Base-by-base conservation (phyloP, 1,284 basidiomycete species). In the Stygiomarasmius scandens region DNA sequence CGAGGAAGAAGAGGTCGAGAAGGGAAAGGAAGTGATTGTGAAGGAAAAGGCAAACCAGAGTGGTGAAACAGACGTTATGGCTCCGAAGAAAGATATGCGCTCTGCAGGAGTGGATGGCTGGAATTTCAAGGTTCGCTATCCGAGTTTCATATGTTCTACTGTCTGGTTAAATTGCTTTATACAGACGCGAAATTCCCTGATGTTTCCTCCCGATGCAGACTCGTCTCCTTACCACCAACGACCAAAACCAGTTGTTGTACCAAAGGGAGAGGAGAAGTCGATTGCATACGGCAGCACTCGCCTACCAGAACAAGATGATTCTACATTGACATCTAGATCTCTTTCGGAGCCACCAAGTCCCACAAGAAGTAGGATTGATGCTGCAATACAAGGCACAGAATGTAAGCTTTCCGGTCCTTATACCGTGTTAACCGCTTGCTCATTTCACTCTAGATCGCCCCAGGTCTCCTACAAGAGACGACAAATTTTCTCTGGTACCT, bases 141-240 rank as follows among this genome's bases (percentile, higher is more conserved):
- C 50, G 51, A 32, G n/a, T 44, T 46, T 16, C 6, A 36, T n/a
- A 43, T 23, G 22, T 56, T 49, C 52, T 3, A 14, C n/a, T 47
- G 52, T 44, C 61, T 32, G 19, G 58, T 58, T 45, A 29, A 22
- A 46, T 20, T 32, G 3, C 47, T 9, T 27, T 49, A 41, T 56
- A 8, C 63, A 95, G 93, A 82, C 92, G 27, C 86, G 95, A 56
- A 98, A 98, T 75, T 86, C 90, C 8, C 80, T 98, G 54, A 96
- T 96, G 93, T 98, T 96, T 67, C 71, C 89, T 1, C 95, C 95
- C 2, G 95, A 96, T 67, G 92, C 92, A 25, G 89, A 98, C 68
- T 77, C 83, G 27, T 84, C 89, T n/a, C 92, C 93, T 0, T 92
- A 93, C 65, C 82, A 85, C 61, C 73, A 75, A 9, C 68, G 73